These are phyloP conservation scores for Verticillium longisporum DNA, from an alignment of 2,329 filamentous ascomycete genomes.

Conservation along the genomic window DNA sequence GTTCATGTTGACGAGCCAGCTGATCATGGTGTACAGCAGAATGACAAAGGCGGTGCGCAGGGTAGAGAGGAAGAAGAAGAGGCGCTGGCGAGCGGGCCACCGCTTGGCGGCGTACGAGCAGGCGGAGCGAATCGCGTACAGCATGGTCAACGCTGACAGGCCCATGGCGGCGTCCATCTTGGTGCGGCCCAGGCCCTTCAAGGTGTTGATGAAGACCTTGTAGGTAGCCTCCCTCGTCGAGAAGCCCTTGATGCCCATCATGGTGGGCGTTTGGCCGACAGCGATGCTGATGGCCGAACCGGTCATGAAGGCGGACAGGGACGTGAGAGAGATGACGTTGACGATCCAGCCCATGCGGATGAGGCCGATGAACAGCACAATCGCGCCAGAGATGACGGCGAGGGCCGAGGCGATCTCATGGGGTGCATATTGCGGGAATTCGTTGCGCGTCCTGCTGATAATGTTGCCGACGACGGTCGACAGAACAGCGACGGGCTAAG, in stretches of 20 bases:
- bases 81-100: conserved; percentile 61
- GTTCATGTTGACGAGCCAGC: conserved; percentile 73
- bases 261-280: conserved; percentile 70
- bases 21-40: conserved; percentile 84
- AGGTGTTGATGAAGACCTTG: conserved; percentile 71
- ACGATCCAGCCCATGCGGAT: conserved; percentile 82
- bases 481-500: conserved; percentile 85
- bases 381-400: conserved; percentile 67
- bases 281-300: conserved; percentile 88
- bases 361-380: conserved; percentile 74
- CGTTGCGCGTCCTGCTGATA: conserved; percentile 53
- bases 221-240: conserved; percentile 75
- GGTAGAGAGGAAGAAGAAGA: conserved; percentile 86
- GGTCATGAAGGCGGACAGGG: conserved; percentile 94
- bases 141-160: conserved; percentile 68
- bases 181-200: conserved; percentile 62
- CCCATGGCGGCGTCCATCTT: conserved; percentile 82
- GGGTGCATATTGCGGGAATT: conserved; percentile 49
- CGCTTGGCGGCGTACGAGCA: conserved; percentile 64
- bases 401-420: conserved; percentile 73
- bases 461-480: conserved; percentile 85
- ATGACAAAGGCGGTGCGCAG: conserved; percentile 89
- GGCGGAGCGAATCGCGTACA: conserved; percentile 66
- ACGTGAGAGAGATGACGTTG: conserved; percentile 83
- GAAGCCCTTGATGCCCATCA: conserved; percentile 74